Base-by-base conservation (phyloP, 2,329 filamentous ascomycete genomes). In the Pseudogymnoascus sp. region DNA sequence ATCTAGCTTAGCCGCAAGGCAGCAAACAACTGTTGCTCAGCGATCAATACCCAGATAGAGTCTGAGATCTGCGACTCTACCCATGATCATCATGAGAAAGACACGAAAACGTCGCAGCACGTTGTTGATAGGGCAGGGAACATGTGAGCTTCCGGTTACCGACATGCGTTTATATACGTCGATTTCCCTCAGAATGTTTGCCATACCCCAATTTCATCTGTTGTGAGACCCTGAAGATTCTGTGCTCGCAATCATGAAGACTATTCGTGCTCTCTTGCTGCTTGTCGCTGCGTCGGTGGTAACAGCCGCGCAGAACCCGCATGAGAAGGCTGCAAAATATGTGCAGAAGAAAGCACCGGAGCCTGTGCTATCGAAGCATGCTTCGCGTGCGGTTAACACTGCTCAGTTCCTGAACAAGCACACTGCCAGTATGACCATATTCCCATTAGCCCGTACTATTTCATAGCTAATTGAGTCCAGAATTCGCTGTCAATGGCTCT, bases 301-400 rank as follows among this genome's bases (percentile, higher is more conserved):
- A 70, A 74, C 74, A 13, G 74, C 75, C 39, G 74, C 75, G 61
- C 73, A 65, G 33, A 67, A 35, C 33, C 65, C 64, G 4, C 65
- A 67, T 31, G 35, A 65, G 21, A 65, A 62, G 31, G 63, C 61
- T n/a, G 58, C 61, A 39, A 66, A 63, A n/a, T 63, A 63, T 51
- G 60, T 42, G 9, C 65, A 65, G 29, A 63, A 63, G 36, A 61
- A 51, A 58, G n/a, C 27, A 10, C n/a, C 60, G 10, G n/a, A 60
- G 17, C 61, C 63, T 13, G 29, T 64, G 6, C 35, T 51, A 15
- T 63, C 65, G 4, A 65, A 62, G 31, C 58, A 63, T 51, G 61
- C 62, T 3, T 59, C 65, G 5, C 64, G 59, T 36, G 35, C 58
- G 25, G 62, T 41, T 33, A 31, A 63, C 27, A 66, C 64, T 41